phyloP scores from a whole-genome alignment of 371 early-diverging fungal species.

The Mortierella sp. region DNA sequence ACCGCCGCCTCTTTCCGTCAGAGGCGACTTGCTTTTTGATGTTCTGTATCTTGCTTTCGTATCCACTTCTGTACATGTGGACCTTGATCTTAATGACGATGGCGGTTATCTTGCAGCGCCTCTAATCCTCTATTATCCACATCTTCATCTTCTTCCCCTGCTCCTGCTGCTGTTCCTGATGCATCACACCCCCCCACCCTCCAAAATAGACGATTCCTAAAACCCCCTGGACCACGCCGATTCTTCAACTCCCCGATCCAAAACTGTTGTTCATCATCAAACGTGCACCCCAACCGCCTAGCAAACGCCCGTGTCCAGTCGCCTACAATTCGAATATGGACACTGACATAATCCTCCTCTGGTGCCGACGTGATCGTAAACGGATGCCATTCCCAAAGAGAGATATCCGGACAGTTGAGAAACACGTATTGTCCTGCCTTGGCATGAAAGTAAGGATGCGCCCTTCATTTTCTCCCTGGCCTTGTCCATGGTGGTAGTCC shows the following conservation, averaged over 20 bases:
- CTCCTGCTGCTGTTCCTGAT: too few relatives aligned
- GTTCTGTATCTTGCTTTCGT: too few relatives aligned
- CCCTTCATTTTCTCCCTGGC: background rate
- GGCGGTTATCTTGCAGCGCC: too few relatives aligned
- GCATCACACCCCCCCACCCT: too few relatives aligned
- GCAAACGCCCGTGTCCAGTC: constrained; percentile 82
- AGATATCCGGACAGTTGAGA: constrained; percentile 73
- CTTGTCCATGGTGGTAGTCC: background rate
- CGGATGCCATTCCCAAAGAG: constrained; percentile 79
- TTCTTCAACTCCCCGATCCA: constrained; percentile 46
- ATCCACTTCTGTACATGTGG: too few relatives aligned
- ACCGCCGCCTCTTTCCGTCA: too few relatives aligned
- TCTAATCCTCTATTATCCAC: too few relatives aligned
- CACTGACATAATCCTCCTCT: constrained; percentile 79
- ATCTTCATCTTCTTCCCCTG: too few relatives aligned
- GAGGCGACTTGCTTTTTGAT: too few relatives aligned
- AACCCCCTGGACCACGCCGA: too few relatives aligned
- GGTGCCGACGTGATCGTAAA: constrained; percentile 91
- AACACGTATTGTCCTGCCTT: constrained; percentile 80
- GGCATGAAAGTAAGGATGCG: constrained; percentile 55
- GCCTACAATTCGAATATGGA: constrained; percentile 84
- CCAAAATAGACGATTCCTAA: too few relatives aligned
- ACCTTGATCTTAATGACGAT: too few relatives aligned
- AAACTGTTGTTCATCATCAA: constrained; percentile 50
- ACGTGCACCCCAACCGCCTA: constrained; percentile 58